Base-by-base conservation (phyloP, 2,329 filamentous ascomycete species). In the Fusarium transvaalense region DNA sequence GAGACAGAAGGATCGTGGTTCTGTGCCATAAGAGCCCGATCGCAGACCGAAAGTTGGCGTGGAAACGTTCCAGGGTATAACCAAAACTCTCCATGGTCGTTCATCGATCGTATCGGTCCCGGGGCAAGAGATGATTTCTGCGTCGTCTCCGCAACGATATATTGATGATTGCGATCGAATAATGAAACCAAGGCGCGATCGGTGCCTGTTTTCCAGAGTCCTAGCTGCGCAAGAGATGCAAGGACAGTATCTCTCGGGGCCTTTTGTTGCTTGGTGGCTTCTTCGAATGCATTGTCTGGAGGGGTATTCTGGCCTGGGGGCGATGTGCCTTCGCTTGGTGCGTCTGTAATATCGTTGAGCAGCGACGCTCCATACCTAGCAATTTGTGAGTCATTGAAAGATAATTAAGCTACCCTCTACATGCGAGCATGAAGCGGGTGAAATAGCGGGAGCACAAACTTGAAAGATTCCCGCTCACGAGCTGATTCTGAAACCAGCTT, bases 131-230 rank as follows among this genome's bases (percentile, higher is more conserved):
- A 77, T 6, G 77, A 78, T 25, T n/a, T 35, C 23, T 48, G 52
- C 2, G 83, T 83, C 6, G 83, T 82, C 66, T 87, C 85, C 53
- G 84, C 83, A 23, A 87, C 74, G 27, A 87, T 76, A 56, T 85
- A 81, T 62, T 87, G 84, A 56, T 79, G 73, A 10, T 77, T 76
- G 3, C 75, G 76, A 69, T 85, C 84, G 63, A 87, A 86, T 19
- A 87, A 76, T 4, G 84, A 86, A 55, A 87, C 78, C n/a, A 86
- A 61, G 19, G 78, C 76, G 35, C 83, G 79, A 25, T 77, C 73
- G 10, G 77, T 78, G 23, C 79, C 75, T 10, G 86, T 76, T 14
- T 81, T 80, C 56, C 82, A 74, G 12, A 80, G 77, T 2, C 79
- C 84, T 6, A 87, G 77, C 67, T 87, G 84, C 31, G 83, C 83